Evolutionary conservation across 371 early-diverging fungal species (phyloP).

Genomic region (Mortierella sp.): DNA sequence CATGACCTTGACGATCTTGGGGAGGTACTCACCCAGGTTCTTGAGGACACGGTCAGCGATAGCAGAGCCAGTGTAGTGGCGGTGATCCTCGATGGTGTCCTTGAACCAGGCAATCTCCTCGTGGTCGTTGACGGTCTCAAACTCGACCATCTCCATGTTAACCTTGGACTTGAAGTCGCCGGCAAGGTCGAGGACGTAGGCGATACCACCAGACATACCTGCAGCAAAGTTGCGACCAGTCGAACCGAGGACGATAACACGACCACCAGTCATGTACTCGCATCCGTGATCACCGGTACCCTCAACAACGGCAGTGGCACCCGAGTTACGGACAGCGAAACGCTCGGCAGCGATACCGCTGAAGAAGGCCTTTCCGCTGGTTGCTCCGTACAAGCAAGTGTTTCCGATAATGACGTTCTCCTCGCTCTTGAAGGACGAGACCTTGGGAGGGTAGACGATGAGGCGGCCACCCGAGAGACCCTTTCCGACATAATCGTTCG

Average conservation of each 20-base stretch:
- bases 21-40: slow-evolving; percentile 78
- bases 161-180: slow-evolving; percentile 74
- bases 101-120: slow-evolving; percentile 85
- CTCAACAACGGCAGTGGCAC: slow-evolving; percentile 95
- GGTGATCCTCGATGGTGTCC: slow-evolving; percentile 85
- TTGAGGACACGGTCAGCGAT: slow-evolving; percentile 82
- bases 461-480: slow-evolving; percentile 95
- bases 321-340: slow-evolving; percentile 98
- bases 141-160: slow-evolving; percentile 93
- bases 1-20: slow-evolving; percentile 93
- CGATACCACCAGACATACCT: slow-evolving; percentile 95
- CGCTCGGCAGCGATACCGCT: slow-evolving; percentile 97
- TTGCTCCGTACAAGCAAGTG: slow-evolving; percentile 97
- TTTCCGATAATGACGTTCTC: slow-evolving; percentile 96
- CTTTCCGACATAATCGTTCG: slow-evolving; percentile 99
- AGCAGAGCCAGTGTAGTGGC: slow-evolving; percentile 85
- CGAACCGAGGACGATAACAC: slow-evolving; percentile 85
- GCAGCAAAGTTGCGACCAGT: slow-evolving; percentile 97
- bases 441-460: slow-evolving; percentile 90
- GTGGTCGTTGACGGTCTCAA: slow-evolving; percentile 82
- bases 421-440: slow-evolving; percentile 81
- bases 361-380: slow-evolving; percentile 92
- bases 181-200: slow-evolving; percentile 83
- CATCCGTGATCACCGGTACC: slow-evolving; percentile 99
- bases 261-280: slow-evolving; percentile 98